phyloP scores from a whole-genome alignment of 257 asterid genomes.

The Paulownia fortunei region DNA sequence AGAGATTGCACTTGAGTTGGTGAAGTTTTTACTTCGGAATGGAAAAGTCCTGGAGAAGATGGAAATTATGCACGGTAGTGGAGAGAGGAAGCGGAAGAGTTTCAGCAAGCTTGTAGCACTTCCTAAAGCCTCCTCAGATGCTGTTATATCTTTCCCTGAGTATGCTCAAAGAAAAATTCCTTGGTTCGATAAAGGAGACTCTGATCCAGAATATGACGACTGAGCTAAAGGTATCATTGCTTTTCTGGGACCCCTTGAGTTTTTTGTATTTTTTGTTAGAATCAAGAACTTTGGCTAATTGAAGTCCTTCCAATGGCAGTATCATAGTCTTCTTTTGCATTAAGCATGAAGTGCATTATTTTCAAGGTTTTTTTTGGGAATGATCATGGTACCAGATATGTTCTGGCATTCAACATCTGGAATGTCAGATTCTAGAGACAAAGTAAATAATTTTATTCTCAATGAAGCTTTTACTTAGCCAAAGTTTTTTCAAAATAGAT shows the following conservation, averaged over 20 bases:
- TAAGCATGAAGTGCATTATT: not conserved
- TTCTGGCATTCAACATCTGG: not conserved
- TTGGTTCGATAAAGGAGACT: constrained; percentile 39
- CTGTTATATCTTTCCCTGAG: constrained; percentile 21
- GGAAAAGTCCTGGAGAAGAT: constrained; percentile 32
- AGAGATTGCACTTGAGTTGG: constrained; percentile 26
- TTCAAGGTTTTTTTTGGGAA: not conserved
- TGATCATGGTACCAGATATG: not conserved
- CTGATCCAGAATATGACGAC: constrained; percentile 29
- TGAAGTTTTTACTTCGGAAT: constrained; percentile 32
- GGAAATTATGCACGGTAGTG: constrained; percentile 17
- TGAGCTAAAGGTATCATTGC: constrained; percentile 27
- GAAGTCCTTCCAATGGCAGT: not conserved
- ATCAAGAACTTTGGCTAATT: not conserved
- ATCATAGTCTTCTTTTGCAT: not conserved
- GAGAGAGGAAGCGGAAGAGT: not conserved
- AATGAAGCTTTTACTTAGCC: not conserved
- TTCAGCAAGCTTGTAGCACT: not conserved
- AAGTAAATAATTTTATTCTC: not conserved
- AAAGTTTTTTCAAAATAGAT: not conserved
- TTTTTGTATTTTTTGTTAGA: not conserved
- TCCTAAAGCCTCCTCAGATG: constrained; percentile 36
- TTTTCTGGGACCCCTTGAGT: not conserved
- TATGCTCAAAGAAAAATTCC: constrained; percentile 11
- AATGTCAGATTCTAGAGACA: not conserved